Conservation (phyloP, 1,284 basidiomycete genomes). For the Meripilus lineatus region DNA sequence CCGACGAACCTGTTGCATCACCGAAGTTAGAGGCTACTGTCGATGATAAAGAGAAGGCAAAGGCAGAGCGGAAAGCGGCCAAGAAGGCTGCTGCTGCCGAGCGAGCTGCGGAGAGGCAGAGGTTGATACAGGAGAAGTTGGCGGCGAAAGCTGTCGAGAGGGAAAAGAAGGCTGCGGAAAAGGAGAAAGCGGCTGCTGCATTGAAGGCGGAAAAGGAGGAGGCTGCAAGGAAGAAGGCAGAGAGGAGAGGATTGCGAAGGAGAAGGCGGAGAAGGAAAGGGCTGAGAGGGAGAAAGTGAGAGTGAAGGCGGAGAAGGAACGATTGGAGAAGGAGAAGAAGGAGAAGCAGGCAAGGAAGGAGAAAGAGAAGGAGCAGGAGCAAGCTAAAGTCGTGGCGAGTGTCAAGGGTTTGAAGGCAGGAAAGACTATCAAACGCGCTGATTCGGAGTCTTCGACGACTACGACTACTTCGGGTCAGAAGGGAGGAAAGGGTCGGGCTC, state of each 20-base stretch:
- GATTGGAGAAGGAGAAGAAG: slow-evolving; percentile 34
- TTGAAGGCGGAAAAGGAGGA: slow-evolving; percentile 44
- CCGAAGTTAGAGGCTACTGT: slow-evolving; percentile 11
- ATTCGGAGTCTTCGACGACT: slow-evolving; percentile 13
- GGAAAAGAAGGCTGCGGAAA: slow-evolving; percentile 42
- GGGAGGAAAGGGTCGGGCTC: slow-evolving; percentile 19
- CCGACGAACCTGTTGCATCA: neutral
- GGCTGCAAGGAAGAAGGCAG: slow-evolving; percentile 29
- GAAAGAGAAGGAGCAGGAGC: slow-evolving; percentile 34
- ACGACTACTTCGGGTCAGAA: slow-evolving; percentile 10
- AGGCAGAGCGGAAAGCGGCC: slow-evolving; percentile 50
- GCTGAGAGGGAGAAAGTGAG: slow-evolving; percentile 26
- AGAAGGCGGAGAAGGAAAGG: slow-evolving; percentile 32
- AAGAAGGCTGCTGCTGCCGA: slow-evolving; percentile 59
- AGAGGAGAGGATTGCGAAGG: slow-evolving; percentile 33
- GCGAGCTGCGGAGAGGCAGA: slow-evolving; percentile 53
- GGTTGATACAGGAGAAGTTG: slow-evolving; percentile 48
- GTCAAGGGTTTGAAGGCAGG: slow-evolving; percentile 23
- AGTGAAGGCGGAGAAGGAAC: slow-evolving; percentile 34
- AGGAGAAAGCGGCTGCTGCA: slow-evolving; percentile 38
- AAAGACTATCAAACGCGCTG: slow-evolving; percentile 11
- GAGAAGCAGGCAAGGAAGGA: slow-evolving; percentile 27
- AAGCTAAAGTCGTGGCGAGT: slow-evolving; percentile 21
- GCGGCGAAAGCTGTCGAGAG: slow-evolving; percentile 43
- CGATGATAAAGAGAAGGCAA: slow-evolving; percentile 38